Base-by-base conservation (phyloP, 306 rosid genomes). In the Arachis stenosperma region DNA sequence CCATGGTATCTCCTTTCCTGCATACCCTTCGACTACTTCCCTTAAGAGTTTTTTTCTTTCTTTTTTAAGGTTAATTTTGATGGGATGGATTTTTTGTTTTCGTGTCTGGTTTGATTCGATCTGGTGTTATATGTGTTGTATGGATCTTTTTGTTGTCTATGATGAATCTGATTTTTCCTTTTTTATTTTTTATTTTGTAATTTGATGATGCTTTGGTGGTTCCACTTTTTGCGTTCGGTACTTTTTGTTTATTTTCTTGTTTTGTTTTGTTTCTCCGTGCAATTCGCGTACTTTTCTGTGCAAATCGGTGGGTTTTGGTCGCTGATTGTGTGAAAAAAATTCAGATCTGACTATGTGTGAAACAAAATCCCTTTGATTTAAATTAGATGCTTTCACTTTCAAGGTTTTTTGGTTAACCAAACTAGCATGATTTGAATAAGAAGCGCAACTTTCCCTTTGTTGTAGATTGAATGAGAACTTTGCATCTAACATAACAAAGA, bases 331-430 rank as follows among this genome's bases (percentile, higher is more conserved):
- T 44, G n/a, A 42, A 5, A 5, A 6, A n/a, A 33, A 13, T 48
- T 75, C 73, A 69, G 76, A 80, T 75, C 84, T 64, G 22, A 15
- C 5, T 74, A 61, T 44, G 50, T 3, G 0, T 66, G 1, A 47
- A 41, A 39, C 0, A 9, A 14, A 9, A 6, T 55, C 5, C 51
- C 5, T 14, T 52, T 37, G 37, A 64, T 29, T 65, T 6, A 54
- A 13, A 12, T 36, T 42, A 56, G 59, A 65, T 65, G 42, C 67
- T 67, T 60, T 17, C 33, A 1, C 22, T 60, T 11, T 37, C 17
- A 9, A 9, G 3, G 7, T 15, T 2, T 4, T 64, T 62, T 30
- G 2, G 7, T 8, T 8, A 46, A 14, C 48, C 44, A 6, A 7
- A 10, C 4, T 64, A 5, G 2, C 36, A 3, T 36, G 41, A 69